Evolutionary conservation across 345 rosid species (phyloP).

Genomic region (Murraya paniculata): DNA sequence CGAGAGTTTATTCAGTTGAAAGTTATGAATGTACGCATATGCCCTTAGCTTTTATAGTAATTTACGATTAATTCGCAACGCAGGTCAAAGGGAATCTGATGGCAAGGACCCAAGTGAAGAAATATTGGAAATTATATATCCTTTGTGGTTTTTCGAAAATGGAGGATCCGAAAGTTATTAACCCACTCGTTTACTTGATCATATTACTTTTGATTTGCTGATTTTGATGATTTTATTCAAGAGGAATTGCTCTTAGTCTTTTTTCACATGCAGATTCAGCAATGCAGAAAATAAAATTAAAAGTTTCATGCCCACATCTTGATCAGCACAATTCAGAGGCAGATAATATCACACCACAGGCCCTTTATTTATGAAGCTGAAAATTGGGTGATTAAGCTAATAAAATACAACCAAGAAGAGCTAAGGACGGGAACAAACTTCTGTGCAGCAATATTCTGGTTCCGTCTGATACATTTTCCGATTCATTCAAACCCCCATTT

Average conservation of each 20-base stretch:
- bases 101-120: background rate
- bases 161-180: background rate
- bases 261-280: background rate
- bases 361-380: too few relatives aligned
- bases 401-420: conserved; percentile 7
- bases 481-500: background rate
- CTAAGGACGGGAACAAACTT: conserved; percentile 7
- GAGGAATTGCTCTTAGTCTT: background rate
- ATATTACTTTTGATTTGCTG: background rate
- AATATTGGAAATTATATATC: background rate
- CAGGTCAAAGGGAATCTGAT: background rate
- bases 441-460: background rate
- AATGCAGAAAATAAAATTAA: background rate
- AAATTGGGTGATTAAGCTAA: conserved; percentile 1
- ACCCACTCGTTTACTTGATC: background rate
- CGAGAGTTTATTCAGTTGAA: background rate
- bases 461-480: conserved; percentile 6
- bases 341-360: background rate
- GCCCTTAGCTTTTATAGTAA: background rate
- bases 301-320: background rate
- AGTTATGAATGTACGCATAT: background rate
- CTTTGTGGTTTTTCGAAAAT: background rate
- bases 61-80: background rate
- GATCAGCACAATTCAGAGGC: background rate
- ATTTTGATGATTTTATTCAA: background rate